These are phyloP conservation scores for Eutrema heterophyllum DNA, from an alignment of 345 rosid species.

Conservation along the genomic window DNA sequence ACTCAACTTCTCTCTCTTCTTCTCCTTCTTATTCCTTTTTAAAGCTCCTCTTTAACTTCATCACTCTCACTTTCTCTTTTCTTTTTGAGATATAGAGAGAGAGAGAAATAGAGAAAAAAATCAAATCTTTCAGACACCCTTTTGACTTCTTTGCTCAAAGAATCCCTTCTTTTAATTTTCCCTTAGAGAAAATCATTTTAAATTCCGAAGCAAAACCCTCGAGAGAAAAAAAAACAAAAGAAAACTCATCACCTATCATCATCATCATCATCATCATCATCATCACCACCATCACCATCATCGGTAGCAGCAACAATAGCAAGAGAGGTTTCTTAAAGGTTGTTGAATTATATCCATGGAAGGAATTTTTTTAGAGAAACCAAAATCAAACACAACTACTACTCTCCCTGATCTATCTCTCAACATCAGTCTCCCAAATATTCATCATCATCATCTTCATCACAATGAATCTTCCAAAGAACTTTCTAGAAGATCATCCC, in stretches of 20 bases:
- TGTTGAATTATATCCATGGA: conserved; percentile 42
- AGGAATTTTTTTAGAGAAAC: conserved; percentile 48
- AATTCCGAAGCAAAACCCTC: conserved; percentile 17
- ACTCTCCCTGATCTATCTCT: conserved; percentile 66
- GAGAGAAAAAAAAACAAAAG: conserved; percentile 1
- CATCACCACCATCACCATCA: background rate
- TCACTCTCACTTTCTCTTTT: conserved; percentile 7
- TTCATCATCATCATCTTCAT: conserved; percentile 11
- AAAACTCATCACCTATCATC: conserved; percentile 4
- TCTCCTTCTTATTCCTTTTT: conserved; percentile 10
- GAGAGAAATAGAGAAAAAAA: conserved; percentile 14
- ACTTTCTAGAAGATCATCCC: conserved; percentile 16
- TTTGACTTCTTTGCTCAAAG: conserved; percentile 34
- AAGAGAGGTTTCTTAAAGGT: background rate
- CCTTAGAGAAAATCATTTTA: conserved; percentile 14
- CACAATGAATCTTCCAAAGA: conserved; percentile 27
- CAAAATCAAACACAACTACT: conserved; percentile 33
- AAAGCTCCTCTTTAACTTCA: conserved; percentile 34
- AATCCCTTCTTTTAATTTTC: conserved; percentile 23
- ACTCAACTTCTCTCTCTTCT: conserved; percentile 25
- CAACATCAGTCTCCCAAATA: conserved; percentile 62
- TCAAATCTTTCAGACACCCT: conserved; percentile 35
- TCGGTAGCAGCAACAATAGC: background rate
- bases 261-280: background rate
- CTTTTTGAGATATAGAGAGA: conserved; percentile 19